Base-by-base conservation (phyloP, 2,329 filamentous ascomycete genomes). In the Rachicladosporium sp. region DNA sequence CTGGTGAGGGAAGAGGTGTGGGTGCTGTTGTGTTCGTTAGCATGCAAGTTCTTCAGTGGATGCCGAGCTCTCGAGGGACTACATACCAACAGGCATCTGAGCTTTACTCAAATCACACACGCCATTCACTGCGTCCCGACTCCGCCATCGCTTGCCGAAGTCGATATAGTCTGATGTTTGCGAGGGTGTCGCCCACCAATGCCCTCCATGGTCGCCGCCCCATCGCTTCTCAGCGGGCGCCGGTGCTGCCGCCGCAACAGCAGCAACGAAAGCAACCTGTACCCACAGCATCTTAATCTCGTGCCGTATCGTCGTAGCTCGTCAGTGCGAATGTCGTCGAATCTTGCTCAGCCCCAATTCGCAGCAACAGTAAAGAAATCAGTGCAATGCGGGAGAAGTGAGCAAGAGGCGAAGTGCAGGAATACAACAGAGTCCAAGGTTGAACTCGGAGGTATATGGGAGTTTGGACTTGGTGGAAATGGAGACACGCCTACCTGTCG, bases 1-100 rank as follows among this genome's bases (percentile, higher is more conserved):
- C 64, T 10, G 77, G 76, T 6, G 68, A 47, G 10, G 81, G 77
- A 5, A 93, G 70, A 10, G 73, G 44, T 63, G 53, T 51, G 2
- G 56, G 48, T 33, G 53, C 55, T 59, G 43, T 23, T 7, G 15
- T 4, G 30, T 13, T 27, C 31, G 13, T 21, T 21, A 29, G 36
- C 38, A 13, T 37, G 9, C 8, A 12, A 36, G n/a, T 33, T 8
- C 30, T 29, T 21, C 10, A 19, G 27, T 33, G 9, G 10, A n/a
- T 6, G 23, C 15, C 15, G 15, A 19, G 15, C 15, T 32, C 10
- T 32, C 12, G 30, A 12, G 31, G n/a, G 31, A 4, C 13, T 3
- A 42, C 44, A 43, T 36, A 50, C 49, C 45, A 37, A 38, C 31
- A 31, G 48, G 50, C 42, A 53, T 43, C 13, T 37, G 13, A 29